A percentile compares a stretch with the other conserved stretches of the same genome.
Conservation (phyloP, 371 early-diverging fungal species). For the Sporodiniella umbellata region DNA sequence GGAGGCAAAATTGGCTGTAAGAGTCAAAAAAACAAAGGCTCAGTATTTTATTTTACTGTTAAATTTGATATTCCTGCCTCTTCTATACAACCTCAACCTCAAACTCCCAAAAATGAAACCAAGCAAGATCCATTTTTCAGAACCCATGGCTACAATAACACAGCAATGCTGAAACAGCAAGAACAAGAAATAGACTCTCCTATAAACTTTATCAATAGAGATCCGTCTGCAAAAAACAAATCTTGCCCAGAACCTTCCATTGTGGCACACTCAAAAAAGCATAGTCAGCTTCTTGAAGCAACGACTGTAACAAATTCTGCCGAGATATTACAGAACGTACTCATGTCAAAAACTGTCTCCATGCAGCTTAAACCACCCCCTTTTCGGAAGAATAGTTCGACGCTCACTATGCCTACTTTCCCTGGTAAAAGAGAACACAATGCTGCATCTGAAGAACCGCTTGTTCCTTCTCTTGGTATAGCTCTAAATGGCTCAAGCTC, state of each 20-base stretch:
- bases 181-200: conserved; percentile 2
- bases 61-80: conserved; percentile 51
- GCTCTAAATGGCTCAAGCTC: conserved; percentile 8
- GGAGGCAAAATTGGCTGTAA: conserved; percentile 60
- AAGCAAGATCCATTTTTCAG: conserved; percentile 46
- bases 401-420: background rate
- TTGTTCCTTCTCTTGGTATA: conserved; percentile 15
- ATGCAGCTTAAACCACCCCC: conserved; percentile 46
- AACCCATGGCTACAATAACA: conserved; percentile 27
- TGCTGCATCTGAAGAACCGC: conserved; percentile 4
- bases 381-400: conserved; percentile 6
- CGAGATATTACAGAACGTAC: conserved; percentile 27
- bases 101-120: conserved; percentile 53
- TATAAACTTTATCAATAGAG: conserved; percentile 14
- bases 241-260: conserved; percentile 17
- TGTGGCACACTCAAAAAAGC: conserved; percentile 25
- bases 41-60: conserved; percentile 60
- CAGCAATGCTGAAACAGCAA: conserved; percentile 3
- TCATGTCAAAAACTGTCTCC: conserved; percentile 33
- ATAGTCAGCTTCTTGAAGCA: background rate
- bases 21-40: conserved; percentile 58
- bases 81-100: conserved; percentile 45
- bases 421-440: background rate
- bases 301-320: conserved; percentile 10
- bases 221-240: background rate